Percentiles rank a stretch among this genome's conserved stretches.
phyloP scores from a whole-genome alignment of 345 rosid genomes.

The Mercurialis annua region DNA sequence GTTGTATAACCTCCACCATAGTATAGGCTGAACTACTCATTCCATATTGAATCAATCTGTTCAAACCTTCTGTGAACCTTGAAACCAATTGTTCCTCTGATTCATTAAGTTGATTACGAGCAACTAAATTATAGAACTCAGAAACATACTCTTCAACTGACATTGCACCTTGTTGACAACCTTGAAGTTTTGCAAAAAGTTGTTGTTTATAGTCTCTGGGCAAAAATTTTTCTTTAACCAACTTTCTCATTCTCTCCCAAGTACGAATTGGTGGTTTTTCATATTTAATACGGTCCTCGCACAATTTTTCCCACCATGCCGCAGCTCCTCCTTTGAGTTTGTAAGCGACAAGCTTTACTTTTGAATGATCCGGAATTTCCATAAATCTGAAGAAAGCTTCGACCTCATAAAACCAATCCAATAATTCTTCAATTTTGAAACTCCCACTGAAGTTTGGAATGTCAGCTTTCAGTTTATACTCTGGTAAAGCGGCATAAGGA shows the following conservation, averaged over 20 bases:
- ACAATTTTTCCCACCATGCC: neutral
- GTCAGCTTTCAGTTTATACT: conserved; percentile 2
- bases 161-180: conserved; percentile 5
- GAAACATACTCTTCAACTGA: conserved; percentile 6
- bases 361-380: neutral
- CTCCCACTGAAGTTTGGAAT: conserved; percentile 2
- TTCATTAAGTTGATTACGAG: conserved; percentile 6
- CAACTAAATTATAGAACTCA: conserved; percentile 3
- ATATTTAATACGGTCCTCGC: neutral
- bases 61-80: conserved; percentile 4
- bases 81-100: conserved; percentile 5
- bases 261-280: conserved; percentile 2
- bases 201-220: neutral
- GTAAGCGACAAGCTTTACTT: conserved; percentile 1
- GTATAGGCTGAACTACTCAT: neutral
- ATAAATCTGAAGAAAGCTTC: conserved; percentile 5
- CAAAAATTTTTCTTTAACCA: neutral
- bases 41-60: neutral
- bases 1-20: neutral
- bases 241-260: conserved; percentile 4
- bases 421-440: conserved; percentile 9
- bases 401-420: conserved; percentile 7
- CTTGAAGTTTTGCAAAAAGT: neutral
- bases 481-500: neutral
- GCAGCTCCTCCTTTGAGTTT: conserved; percentile 3